Evolutionary conservation across 208 protist genomes (phyloP).

Genomic region (Trypanosoma rangeli): DNA sequence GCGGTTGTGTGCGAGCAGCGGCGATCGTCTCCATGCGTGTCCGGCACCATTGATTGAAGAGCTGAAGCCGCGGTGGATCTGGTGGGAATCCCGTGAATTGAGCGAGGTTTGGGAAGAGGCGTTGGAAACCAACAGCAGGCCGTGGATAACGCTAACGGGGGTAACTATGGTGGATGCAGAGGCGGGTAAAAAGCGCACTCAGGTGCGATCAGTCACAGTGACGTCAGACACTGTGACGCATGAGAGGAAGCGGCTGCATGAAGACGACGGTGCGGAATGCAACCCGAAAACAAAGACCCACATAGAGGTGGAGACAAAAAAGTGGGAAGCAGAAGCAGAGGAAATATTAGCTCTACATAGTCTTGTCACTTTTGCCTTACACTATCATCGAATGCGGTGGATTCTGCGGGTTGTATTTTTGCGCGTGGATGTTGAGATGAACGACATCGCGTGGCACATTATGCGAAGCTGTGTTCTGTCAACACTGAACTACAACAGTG

Average conservation of each 20-base stretch:
- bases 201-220: background rate
- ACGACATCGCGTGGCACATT: slow-evolving; percentile 26
- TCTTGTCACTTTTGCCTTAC: slow-evolving; percentile 46
- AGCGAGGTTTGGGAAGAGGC: slow-evolving; percentile 20
- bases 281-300: background rate
- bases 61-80: slow-evolving; percentile 11
- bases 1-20: slow-evolving; percentile 45
- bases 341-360: slow-evolving; percentile 27
- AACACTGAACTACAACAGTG: slow-evolving; percentile 18
- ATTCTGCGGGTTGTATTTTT: slow-evolving; percentile 48
- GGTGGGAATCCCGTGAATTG: slow-evolving; percentile 10
- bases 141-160: slow-evolving; percentile 9
- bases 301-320: background rate
- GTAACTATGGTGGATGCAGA: background rate
- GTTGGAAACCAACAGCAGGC: slow-evolving; percentile 7
- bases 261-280: background rate
- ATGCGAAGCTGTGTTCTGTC: slow-evolving; percentile 18
- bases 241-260: background rate
- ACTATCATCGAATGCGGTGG: slow-evolving; percentile 58
- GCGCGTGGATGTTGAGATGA: slow-evolving; percentile 32
- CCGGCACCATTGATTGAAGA: slow-evolving; percentile 3
- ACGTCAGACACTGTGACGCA: background rate
- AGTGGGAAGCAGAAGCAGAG: slow-evolving; percentile 5
- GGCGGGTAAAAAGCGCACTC: background rate
- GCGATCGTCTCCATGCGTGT: slow-evolving; percentile 29